Evolutionary conservation across 2,329 filamentous ascomycete genomes (phyloP).

Genomic region (Huntiella abstrusa): DNA sequence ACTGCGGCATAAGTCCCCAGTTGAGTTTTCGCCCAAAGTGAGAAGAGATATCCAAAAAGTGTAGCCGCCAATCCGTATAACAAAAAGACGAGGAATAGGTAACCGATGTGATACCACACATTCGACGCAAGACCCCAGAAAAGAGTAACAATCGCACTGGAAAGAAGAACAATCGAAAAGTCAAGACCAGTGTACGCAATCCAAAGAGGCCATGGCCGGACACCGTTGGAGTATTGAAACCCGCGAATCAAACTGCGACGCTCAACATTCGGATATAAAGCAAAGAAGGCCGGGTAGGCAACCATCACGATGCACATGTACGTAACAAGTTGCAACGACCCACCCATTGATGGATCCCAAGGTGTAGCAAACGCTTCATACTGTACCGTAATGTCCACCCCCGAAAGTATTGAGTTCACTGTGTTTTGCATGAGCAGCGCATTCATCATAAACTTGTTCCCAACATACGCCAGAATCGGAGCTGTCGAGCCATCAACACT

Average conservation of each 20-base stretch:
- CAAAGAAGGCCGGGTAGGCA: conserved; percentile 70
- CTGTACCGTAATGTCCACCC: conserved; percentile 49
- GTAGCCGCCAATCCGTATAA: conserved; percentile 66
- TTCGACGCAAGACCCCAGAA: conserved; percentile 47
- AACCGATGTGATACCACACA: conserved; percentile 62
- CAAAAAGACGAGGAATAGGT: conserved; percentile 63
- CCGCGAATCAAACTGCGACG: conserved; percentile 60
- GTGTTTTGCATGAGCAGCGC: conserved; percentile 46
- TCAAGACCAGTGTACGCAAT: conserved; percentile 67
- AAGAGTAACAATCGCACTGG: conserved; percentile 30
- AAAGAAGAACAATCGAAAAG: conserved; percentile 48
- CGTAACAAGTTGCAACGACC: conserved; percentile 58
- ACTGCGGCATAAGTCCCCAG: conserved; percentile 71
- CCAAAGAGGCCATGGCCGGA: conserved; percentile 68
- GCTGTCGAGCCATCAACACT: conserved; percentile 28
- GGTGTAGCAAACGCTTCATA: conserved; percentile 62
- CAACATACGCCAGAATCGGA: conserved; percentile 54
- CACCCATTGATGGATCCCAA: conserved; percentile 47
- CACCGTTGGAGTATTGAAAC: conserved; percentile 81
- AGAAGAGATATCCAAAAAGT: conserved; percentile 62
- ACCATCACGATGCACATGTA: conserved; percentile 67
- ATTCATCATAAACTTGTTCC: conserved; percentile 37
- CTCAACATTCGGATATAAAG: conserved; percentile 76
- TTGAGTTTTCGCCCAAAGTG: conserved; percentile 60
- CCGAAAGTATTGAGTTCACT: conserved; percentile 45